A percentile compares a stretch with the other conserved stretches of the same genome.
Evolutionary conservation across 1,284 basidiomycete species (phyloP).

Genomic region (Athelia psychrophila): DNA sequence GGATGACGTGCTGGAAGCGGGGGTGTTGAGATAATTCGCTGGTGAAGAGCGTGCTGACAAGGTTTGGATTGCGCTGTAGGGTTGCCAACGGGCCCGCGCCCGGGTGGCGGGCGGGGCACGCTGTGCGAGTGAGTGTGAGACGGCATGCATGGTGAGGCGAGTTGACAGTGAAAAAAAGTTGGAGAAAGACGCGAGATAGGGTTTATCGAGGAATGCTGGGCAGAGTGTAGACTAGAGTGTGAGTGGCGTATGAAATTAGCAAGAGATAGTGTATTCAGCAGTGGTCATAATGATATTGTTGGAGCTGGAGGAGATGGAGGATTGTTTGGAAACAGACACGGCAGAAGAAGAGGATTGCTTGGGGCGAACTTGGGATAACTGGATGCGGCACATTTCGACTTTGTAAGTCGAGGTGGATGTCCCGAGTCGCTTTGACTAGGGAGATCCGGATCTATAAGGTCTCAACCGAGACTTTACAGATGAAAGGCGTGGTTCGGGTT

Average conservation of each 20-base stretch:
- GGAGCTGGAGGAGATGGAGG: not conserved
- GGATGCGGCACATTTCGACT: not conserved
- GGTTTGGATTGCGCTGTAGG: constrained; percentile 41
- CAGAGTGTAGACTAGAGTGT: constrained; percentile 7
- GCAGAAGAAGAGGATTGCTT: not conserved
- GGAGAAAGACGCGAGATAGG: constrained; percentile 12
- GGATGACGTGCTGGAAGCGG: constrained; percentile 52
- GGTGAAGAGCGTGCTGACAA: constrained; percentile 43
- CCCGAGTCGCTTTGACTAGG: not conserved
- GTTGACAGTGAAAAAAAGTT: constrained; percentile 17
- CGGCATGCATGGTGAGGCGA: constrained; percentile 47
- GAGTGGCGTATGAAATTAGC: not conserved
- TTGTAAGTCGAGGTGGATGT: not conserved
- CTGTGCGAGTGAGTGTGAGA: constrained; percentile 62
- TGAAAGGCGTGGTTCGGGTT: not conserved
- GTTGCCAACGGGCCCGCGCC: constrained; percentile 71
- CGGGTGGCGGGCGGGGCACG: constrained; percentile 65
- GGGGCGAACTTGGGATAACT: not conserved
- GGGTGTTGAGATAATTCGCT: constrained; percentile 54
- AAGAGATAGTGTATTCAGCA: not conserved
- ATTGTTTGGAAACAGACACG: not conserved
- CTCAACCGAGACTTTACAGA: constrained; percentile 1
- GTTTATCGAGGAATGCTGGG: constrained; percentile 16
- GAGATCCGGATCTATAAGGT: constrained; percentile 1
- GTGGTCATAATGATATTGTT: not conserved